Evolutionary conservation across 1,139 yeast species (phyloP).

Genomic region (Arxiozyma slooffiae): DNA sequence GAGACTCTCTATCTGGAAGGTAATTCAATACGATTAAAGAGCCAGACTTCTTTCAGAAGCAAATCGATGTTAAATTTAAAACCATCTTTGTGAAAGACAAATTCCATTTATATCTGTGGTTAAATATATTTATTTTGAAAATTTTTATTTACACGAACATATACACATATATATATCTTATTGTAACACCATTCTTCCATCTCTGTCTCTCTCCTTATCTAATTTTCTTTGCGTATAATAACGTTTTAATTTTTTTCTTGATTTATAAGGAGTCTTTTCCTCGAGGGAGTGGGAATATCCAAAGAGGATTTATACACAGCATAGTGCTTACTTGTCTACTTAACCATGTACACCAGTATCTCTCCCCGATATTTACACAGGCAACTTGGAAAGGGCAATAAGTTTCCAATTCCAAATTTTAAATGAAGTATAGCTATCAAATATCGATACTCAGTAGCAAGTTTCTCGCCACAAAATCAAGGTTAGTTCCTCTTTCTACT

Average conservation of each 20-base stretch:
- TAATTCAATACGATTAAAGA: conserved; percentile 72
- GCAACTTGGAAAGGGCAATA: too few species aligned
- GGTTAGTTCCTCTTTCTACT: background rate
- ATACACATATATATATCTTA: background rate
- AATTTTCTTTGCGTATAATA: background rate
- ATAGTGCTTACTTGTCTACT: background rate
- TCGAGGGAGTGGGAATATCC: background rate
- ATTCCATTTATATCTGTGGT: conserved; percentile 63
- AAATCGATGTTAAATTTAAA: conserved; percentile 59
- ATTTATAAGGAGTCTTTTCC: background rate
- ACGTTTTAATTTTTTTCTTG: too few species aligned
- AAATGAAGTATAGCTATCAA: background rate
- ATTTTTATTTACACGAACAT: background rate
- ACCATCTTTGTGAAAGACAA: conserved; percentile 72
- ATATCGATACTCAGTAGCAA: background rate
- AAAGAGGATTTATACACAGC: background rate
- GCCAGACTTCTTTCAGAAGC: conserved; percentile 75
- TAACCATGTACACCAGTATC: background rate
- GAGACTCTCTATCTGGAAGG: conserved; percentile 93
- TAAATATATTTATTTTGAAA: conserved; percentile 2
- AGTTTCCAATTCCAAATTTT: too few species aligned
- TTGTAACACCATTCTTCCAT: background rate
- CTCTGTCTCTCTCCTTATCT: background rate
- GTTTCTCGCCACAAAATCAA: background rate
- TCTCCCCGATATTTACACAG: background rate